These are phyloP conservation scores for Mortierella sp. DNA, from an alignment of 371 early-diverging fungal genomes.

Conservation along the genomic window DNA sequence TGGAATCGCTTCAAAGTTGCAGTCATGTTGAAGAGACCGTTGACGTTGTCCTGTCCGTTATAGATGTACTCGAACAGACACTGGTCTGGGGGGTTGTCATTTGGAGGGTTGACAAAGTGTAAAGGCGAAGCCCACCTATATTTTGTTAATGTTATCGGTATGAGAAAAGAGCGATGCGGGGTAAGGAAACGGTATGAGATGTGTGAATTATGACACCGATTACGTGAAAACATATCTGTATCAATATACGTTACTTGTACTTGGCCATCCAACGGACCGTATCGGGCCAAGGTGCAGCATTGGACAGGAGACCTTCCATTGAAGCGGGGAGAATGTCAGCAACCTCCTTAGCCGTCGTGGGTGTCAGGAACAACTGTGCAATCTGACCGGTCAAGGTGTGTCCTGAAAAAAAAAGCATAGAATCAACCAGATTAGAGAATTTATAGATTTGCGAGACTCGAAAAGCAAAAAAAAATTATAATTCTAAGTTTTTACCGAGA, in stretches of 20 bases:
- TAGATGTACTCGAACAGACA: slow-evolving; percentile 37
- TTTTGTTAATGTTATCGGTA: not conserved
- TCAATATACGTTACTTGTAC: slow-evolving; percentile 41
- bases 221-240: not conserved
- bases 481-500: slow-evolving; percentile 18
- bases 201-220: not conserved
- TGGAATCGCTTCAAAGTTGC: slow-evolving; percentile 32
- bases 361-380: slow-evolving; percentile 44
- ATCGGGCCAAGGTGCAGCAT: slow-evolving; percentile 52
- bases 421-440: not conserved
- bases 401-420: slow-evolving; percentile 12
- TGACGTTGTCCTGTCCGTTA: slow-evolving; percentile 43
- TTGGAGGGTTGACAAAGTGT: slow-evolving; percentile 50
- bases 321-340: slow-evolving; percentile 16
- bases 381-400: slow-evolving; percentile 53
- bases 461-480: not conserved
- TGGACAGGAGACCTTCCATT: slow-evolving; percentile 37
- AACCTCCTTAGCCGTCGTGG: slow-evolving; percentile 25
- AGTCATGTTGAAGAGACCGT: slow-evolving; percentile 46
- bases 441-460: not conserved
- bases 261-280: slow-evolving; percentile 11
- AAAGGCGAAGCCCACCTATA: slow-evolving; percentile 26
- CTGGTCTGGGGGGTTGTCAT: slow-evolving; percentile 42
- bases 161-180: not conserved
- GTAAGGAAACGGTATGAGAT: not conserved